These are phyloP conservation scores for Selaginella tamariscina DNA, from an alignment of 75 land plant species.

Conservation along the genomic window DNA sequence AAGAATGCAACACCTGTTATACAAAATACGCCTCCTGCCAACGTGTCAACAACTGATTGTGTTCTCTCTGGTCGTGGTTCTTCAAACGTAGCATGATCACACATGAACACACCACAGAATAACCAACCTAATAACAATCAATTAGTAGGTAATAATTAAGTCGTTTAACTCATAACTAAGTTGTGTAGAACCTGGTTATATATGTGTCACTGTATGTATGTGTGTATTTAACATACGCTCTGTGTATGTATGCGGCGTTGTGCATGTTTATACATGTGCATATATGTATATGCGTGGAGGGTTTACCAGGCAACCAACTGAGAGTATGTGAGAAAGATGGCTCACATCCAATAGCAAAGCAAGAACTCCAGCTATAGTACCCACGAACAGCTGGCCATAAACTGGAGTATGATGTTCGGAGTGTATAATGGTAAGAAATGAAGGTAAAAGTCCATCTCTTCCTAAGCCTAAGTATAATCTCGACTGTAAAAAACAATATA, in stretches of 20 bases:
- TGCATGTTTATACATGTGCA: too few species aligned
- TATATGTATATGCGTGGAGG: not conserved
- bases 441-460: slow-evolving; percentile 85
- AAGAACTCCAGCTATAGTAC: slow-evolving; percentile 66
- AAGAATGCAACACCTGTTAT: slow-evolving; percentile 37
- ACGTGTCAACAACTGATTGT: slow-evolving; percentile 23
- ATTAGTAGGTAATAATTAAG: not conserved
- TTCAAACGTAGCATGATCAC: slow-evolving; percentile 56
- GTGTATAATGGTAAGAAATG: slow-evolving; percentile 66
- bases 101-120: slow-evolving; percentile 86
- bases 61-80: slow-evolving; percentile 23
- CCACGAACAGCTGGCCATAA: slow-evolving; percentile 80
- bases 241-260: too few species aligned
- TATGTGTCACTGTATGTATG: too few species aligned
- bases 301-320: slow-evolving; percentile 90
- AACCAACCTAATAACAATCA: slow-evolving; percentile 51
- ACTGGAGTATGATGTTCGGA: slow-evolving; percentile 63
- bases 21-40: slow-evolving; percentile 60
- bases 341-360: slow-evolving; percentile 70
- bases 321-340: slow-evolving; percentile 78
- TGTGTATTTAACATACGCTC: too few species aligned
- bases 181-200: too few species aligned
- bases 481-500: slow-evolving; percentile 41
- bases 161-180: too few species aligned
- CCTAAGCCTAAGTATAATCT: slow-evolving; percentile 90